Evolutionary conservation across 306 rosid genomes (phyloP).

Genomic region (Cucurbita ficifolia): DNA sequence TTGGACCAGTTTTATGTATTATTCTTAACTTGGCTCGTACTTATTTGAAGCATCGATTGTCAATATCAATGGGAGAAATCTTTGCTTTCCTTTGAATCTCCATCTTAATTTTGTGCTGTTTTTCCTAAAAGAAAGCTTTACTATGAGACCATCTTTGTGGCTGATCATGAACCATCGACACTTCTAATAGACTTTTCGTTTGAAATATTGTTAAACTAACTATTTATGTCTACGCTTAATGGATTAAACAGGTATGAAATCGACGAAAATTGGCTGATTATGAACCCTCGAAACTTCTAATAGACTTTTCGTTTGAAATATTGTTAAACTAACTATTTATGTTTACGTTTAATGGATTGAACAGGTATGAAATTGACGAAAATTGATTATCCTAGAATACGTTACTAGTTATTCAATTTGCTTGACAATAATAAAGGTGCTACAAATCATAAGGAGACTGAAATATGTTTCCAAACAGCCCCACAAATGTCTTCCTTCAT

Average conservation of each 20-base stretch:
- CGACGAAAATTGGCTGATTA: not conserved
- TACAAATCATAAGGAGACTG: not conserved
- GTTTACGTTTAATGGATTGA: too few relatives aligned
- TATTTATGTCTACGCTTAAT: too few relatives aligned
- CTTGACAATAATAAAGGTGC: not conserved
- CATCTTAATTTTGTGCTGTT: not conserved
- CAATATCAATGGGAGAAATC: not conserved
- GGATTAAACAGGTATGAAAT: too few relatives aligned
- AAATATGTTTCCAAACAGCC: not conserved
- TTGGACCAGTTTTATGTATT: not conserved
- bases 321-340: too few relatives aligned
- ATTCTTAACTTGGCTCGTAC: not conserved
- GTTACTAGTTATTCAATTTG: not conserved
- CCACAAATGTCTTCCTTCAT: slow-evolving; percentile 5
- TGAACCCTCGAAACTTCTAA: too few relatives aligned
- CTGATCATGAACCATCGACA: not conserved
- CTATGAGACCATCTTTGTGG: not conserved
- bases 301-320: too few relatives aligned
- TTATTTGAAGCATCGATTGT: not conserved
- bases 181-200: too few relatives aligned
- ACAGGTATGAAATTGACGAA: too few relatives aligned
- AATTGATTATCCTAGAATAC: too few relatives aligned
- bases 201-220: too few relatives aligned
- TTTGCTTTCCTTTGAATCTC: not conserved
- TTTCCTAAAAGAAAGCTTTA: not conserved